Conservation (phyloP, 306 rosid species). For the Herpetospermum pedunculosum region DNA sequence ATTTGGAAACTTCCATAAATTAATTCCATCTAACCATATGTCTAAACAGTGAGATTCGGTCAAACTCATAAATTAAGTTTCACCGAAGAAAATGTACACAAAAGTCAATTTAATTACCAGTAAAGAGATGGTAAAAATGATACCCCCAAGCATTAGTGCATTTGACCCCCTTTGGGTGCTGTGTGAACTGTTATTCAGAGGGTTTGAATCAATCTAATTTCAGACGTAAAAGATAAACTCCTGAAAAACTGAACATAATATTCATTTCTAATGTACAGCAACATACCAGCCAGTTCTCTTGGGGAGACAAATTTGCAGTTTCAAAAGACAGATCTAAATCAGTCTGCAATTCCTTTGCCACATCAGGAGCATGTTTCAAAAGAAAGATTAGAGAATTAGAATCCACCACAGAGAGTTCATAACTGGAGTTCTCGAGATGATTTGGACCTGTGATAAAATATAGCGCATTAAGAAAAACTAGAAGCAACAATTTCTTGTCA, state of each 20-base stretch:
- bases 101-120: not conserved
- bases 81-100: not conserved
- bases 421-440: slow-evolving; percentile 59
- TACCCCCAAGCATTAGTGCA: not conserved
- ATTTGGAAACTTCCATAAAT: not conserved
- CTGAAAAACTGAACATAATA: slow-evolving; percentile 6
- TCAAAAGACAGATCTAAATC: slow-evolving; percentile 51
- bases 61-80: not conserved
- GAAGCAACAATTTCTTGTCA: not conserved
- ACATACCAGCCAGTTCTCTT: slow-evolving; percentile 70
- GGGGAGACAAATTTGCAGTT: slow-evolving; percentile 42
- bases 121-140: not conserved
- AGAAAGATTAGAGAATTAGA: slow-evolving; percentile 82
- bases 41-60: not conserved
- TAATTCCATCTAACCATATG: not conserved
- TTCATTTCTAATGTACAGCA: not conserved
- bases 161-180: not conserved
- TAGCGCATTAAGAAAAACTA: not conserved
- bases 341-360: slow-evolving; percentile 62
- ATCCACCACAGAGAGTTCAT: slow-evolving; percentile 79
- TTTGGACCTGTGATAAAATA: slow-evolving; percentile 42
- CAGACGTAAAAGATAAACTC: not conserved
- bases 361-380: slow-evolving; percentile 73
- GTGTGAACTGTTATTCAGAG: not conserved
- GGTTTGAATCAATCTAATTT: not conserved